Evolutionary conservation across 2,329 filamentous ascomycete genomes (phyloP).

Genomic region (Fusarium anthophilum): DNA sequence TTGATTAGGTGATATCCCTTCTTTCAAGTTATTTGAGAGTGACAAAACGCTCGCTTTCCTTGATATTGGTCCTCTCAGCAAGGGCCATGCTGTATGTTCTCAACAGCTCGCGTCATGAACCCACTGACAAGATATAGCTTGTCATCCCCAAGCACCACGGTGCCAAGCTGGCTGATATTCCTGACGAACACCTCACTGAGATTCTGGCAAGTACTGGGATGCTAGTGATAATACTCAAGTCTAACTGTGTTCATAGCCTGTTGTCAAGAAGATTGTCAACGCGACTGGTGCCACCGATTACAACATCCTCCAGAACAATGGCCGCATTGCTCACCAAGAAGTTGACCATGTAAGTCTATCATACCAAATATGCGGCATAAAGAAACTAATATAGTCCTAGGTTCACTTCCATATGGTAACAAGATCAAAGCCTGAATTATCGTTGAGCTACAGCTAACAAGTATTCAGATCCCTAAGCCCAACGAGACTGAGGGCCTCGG

Average conservation of each 20-base stretch:
- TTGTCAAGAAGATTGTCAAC: slow-evolving; percentile 82
- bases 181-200: slow-evolving; percentile 85
- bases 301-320: slow-evolving; percentile 98
- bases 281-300: slow-evolving; percentile 83
- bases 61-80: slow-evolving; percentile 90
- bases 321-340: slow-evolving; percentile 86
- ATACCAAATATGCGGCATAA: no score
- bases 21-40: slow-evolving; percentile 94
- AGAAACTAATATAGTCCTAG: slow-evolving; percentile 51
- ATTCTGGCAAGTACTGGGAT: slow-evolving; percentile 69
- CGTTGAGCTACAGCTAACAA: background rate
- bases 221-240: background rate
- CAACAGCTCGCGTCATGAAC: background rate
- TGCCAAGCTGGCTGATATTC: slow-evolving; percentile 89
- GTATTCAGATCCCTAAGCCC: slow-evolving; percentile 86
- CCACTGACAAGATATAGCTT: slow-evolving; percentile 65
- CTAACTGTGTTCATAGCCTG: slow-evolving; percentile 44
- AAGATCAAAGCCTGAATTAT: background rate
- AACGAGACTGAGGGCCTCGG: slow-evolving; percentile 82
- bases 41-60: slow-evolving; percentile 95
- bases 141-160: slow-evolving; percentile 97
- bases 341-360: slow-evolving; percentile 82
- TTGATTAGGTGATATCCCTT: slow-evolving; percentile 85
- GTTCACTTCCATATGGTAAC: slow-evolving; percentile 92
- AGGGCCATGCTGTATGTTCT: slow-evolving; percentile 82